Base-by-base conservation (phyloP, 805 yeast species). In the Candida andamanensis region DNA sequence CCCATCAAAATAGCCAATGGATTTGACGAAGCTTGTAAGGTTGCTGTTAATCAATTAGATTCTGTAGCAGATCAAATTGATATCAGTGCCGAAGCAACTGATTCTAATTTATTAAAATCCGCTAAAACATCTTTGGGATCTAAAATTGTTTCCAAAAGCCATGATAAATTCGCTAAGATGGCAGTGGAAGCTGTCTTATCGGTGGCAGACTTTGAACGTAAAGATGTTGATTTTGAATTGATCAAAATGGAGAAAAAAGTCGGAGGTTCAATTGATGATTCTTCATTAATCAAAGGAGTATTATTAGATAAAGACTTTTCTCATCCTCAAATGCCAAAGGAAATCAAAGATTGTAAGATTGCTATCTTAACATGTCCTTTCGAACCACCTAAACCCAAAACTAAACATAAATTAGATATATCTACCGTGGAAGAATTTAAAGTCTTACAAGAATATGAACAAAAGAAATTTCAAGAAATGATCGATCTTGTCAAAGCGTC, bases 301-400 rank as follows among this genome's bases (percentile, higher is more conserved):
- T 74, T 92, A 26, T 69, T 92, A 38, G 98, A 92, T 60, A 92
- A 92, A 64, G 97, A 92, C 52, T 90, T 89, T 60, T 86, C 96
- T 2, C 98, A 92, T 60, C 96, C 97, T 4, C 99, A 92, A 63
- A 92, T 92, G 98, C 92, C 95, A 31, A 85, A 85, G 53, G 57
- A 59, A 33, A 72, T 90, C 28, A 54, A 59, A 31, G 82, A 87
- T 58, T 95, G 86, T 43, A 86, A 85, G 56, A 72, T 92, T 40
- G 97, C 97, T 29, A 90, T 92, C 45, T 72, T 92, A 54, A 92
- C 99, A 2, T 90, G 97, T 67, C 97, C 99, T 48, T 92, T 92
- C 55, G 99, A 92, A 69, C 99, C 99, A 24, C 99, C 99, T 50
- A 92, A 92, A 66, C 99, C 99, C 46, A 92, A 92, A 68, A 92